Base-by-base conservation (phyloP, 352 stramenopile species). In the Globisporangium nagaii region DNA sequence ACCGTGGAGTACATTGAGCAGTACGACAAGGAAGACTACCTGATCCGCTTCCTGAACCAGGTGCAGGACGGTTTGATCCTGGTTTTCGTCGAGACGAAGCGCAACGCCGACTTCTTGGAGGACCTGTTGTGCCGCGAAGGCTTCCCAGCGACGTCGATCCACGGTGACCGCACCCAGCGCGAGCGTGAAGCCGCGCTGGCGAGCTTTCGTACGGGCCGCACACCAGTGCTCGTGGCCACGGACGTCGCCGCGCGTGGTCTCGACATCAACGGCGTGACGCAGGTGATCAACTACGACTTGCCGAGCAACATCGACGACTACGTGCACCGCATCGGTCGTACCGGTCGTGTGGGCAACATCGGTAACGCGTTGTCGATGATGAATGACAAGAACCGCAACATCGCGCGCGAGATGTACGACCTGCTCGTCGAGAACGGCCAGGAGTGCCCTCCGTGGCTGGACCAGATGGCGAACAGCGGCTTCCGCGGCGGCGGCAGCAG, bases 61-160 rank as follows among this genome's bases (percentile, higher is more conserved):
- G 79, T 96, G 28, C 84, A 95, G 56, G 86, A 93, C 34, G 86
- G 87, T 52, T 58, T 97, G 30, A 96, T 98, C 53, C 86, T 99
- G 39, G 93, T 99, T 53, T 99, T 99, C 63, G 96, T 98, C 25
- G 96, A 99, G 76, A 99, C 96, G 17, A 99, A 99, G 89, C 90
- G 96, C 58, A 91, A 86, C 40, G 97, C 88, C 50, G 97, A 99
- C 66, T 96, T 94, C 49, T 63, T 99, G 10, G 96, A 99, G 75
- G 89, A 98, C 66, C 73, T 97, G 55, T 80, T 99, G 6, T 98
- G 86, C 61, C 75, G 78, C 41, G 74, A 96, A 68, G 87, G 88
- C 32, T 97, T 97, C 66, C 88, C 90, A 24, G 88, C 88, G 8
- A 91, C 88, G 25, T 97, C 88, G 53, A 99, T 99, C 70, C 97